phyloP scores from a whole-genome alignment of 2,329 filamentous ascomycete species.

The Myriosclerotinia duriaeana region DNA sequence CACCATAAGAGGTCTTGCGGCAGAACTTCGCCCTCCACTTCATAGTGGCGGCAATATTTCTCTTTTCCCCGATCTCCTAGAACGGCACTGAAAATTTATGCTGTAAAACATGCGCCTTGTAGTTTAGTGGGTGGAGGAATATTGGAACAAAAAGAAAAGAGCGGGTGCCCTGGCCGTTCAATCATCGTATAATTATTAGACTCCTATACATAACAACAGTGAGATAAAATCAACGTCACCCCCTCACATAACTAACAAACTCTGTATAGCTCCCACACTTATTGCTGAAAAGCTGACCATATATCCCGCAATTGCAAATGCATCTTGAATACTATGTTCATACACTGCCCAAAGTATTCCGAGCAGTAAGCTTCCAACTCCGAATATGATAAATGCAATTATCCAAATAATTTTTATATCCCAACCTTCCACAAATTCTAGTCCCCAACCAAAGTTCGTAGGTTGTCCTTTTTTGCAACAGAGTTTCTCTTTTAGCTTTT shows the following conservation, averaged over 20 bases:
- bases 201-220: not conserved
- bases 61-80: not conserved
- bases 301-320: slow-evolving; percentile 31
- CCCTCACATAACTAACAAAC: slow-evolving; percentile 39
- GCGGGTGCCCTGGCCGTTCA: not conserved
- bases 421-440: slow-evolving; percentile 32
- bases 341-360: slow-evolving; percentile 27
- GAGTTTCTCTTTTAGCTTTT: slow-evolving; percentile 32
- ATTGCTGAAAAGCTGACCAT: slow-evolving; percentile 30
- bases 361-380: slow-evolving; percentile 28
- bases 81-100: not conserved
- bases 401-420: slow-evolving; percentile 30
- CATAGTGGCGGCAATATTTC: not conserved
- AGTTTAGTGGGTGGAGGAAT: not conserved
- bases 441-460: slow-evolving; percentile 32
- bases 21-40: not conserved
- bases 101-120: not conserved
- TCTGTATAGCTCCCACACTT: slow-evolving; percentile 29
- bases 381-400: slow-evolving; percentile 28
- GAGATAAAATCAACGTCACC: not conserved
- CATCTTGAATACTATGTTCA: slow-evolving; percentile 32
- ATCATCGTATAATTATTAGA: not conserved
- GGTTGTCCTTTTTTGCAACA: slow-evolving; percentile 22
- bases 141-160: not conserved
- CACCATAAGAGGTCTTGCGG: not conserved